A percentile compares a stretch with the other conserved stretches of the same genome.
phyloP scores from a whole-genome alignment of 169 alveolate genomes.

The Cryptosporidium xiaoi region DNA sequence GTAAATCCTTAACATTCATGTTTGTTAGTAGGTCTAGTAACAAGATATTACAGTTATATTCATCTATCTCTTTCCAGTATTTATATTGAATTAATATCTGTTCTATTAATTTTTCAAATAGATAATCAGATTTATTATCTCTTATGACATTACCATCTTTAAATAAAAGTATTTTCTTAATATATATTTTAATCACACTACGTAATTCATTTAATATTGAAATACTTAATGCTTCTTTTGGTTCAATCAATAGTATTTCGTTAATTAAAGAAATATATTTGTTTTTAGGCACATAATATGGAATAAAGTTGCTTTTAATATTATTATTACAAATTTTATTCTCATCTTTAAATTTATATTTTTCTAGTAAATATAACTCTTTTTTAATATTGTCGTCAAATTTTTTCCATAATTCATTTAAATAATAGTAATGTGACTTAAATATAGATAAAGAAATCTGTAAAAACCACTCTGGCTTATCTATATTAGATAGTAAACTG shows the following conservation, averaged over 20 bases:
- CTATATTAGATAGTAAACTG: slow-evolving; percentile 31
- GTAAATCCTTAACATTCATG: not conserved
- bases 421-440: slow-evolving; percentile 30
- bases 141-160: slow-evolving; percentile 23
- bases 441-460: slow-evolving; percentile 44
- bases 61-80: slow-evolving; percentile 39
- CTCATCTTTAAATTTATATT: too few species aligned
- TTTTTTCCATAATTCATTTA: slow-evolving; percentile 25
- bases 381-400: too few species aligned
- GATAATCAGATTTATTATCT: slow-evolving; percentile 18
- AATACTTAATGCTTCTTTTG: slow-evolving; percentile 37
- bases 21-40: slow-evolving; percentile 36
- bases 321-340: not conserved
- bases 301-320: slow-evolving; percentile 10
- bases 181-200: not conserved
- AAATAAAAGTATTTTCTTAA: not conserved
- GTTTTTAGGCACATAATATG: slow-evolving; percentile 11
- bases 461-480: slow-evolving; percentile 69
- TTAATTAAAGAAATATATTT: not conserved
- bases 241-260: slow-evolving; percentile 9
- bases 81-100: slow-evolving; percentile 37
- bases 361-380: not conserved
- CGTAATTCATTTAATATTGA: slow-evolving; percentile 13
- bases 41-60: slow-evolving; percentile 1
- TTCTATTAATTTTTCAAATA: slow-evolving; percentile 57